Conservation (phyloP, 2,329 filamentous ascomycete species). For the Chalaropsis ovoidea region DNA sequence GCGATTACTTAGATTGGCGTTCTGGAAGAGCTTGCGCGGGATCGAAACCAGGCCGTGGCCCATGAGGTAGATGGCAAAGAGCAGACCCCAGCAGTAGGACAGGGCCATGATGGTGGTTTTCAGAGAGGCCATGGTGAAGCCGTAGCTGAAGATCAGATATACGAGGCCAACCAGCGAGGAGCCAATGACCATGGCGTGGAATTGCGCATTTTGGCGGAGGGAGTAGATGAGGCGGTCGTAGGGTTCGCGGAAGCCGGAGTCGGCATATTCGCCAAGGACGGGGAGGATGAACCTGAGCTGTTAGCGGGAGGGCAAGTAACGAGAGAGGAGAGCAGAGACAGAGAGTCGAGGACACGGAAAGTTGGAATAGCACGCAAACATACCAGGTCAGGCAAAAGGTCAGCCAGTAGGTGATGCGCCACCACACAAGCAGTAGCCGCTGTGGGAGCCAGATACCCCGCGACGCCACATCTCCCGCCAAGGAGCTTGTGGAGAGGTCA, state of each 20-base stretch:
- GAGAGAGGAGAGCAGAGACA: background rate
- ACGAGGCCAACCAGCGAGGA: conserved; percentile 61
- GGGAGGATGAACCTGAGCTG: conserved; percentile 74
- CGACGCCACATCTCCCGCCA: conserved; percentile 57
- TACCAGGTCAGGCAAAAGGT: conserved; percentile 93
- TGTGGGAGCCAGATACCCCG: conserved; percentile 82
- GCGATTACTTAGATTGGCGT: conserved; percentile 64
- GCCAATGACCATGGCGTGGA: conserved; percentile 69
- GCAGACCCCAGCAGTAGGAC: conserved; percentile 85
- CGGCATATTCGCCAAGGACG: conserved; percentile 85
- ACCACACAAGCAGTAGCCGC: conserved; percentile 69
- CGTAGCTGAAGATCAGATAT: conserved; percentile 73
- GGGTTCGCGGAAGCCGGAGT: conserved; percentile 83
- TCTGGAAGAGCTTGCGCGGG: conserved; percentile 67
- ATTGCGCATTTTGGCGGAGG: conserved; percentile 74
- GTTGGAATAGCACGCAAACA: conserved; percentile 27
- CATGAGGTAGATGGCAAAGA: conserved; percentile 93
- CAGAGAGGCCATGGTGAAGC: conserved; percentile 59
- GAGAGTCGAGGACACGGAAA: background rate
- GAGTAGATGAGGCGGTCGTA: conserved; percentile 74
- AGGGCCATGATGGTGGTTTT: conserved; percentile 86
- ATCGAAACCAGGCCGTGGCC: conserved; percentile 91
- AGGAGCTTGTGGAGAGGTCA: conserved; percentile 79
- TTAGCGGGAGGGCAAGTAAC: background rate
- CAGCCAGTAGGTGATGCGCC: conserved; percentile 95